Base-by-base conservation (phyloP, 2,329 filamentous ascomycete genomes). In the Alternaria viburni region DNA sequence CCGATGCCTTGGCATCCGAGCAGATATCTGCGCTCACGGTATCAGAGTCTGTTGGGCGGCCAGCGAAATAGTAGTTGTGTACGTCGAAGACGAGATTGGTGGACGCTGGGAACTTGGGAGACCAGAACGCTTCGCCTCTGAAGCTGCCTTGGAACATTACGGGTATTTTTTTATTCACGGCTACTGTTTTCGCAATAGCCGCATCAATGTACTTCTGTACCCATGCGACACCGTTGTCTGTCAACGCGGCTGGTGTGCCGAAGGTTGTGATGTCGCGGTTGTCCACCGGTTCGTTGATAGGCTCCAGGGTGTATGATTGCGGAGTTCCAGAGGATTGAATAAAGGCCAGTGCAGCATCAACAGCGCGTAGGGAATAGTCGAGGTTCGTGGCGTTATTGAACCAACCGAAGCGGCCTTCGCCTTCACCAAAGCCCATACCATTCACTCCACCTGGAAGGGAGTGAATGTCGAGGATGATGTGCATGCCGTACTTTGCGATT, bases 221-320 rank as follows among this genome's bases (percentile, higher is more conserved):
- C 75, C 76, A 81, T 30, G 65, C 69, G 10, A 72, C 69, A 26
- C 73, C 77, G 17, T 64, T 67, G 10, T 70, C 67, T 1, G 76
- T 70, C 4, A 81, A 69, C 8, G 73, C 75, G 12, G 72, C 72
- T 4, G 75, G 65, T 3, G 73, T 74, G 23, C 71, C 78, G 50
- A 81, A 80, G n/a, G 61, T 71, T 8, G 68, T 60, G 32, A 80
- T 65, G 61, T 78, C 62, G 7, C 32, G 49, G 32, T 64, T 79
- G 68, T 81, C 80, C 28, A 66, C 72, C 0, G 78, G 68, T 55
- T 82, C 79, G 66, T 82, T 82, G 66, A 82, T 75, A 6, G 79
- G 77, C 4, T 70, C 72, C 44, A 82, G 63, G 15, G 77, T 79
- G 66, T 75, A 81, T 10, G 69, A 71, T 54, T 78, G 68, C 6